Conservation (phyloP, 176 grass and related monocot species). For the Rhynchospora pubera region DNA sequence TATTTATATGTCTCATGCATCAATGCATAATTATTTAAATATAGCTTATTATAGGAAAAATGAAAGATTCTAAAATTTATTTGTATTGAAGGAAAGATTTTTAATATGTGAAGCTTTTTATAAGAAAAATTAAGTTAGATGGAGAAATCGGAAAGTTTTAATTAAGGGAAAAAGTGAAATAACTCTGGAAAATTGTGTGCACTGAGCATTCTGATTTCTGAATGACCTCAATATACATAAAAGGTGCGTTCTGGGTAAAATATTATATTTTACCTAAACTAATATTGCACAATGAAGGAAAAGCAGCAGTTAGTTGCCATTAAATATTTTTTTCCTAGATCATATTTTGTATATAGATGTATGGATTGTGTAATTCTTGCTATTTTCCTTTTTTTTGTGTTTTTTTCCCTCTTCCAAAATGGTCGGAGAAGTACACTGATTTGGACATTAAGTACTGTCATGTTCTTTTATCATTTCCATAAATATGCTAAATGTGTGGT, state of each 20-base stretch:
- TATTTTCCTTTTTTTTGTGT: background rate
- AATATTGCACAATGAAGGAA: background rate
- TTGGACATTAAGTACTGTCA: background rate
- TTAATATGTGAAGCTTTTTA: background rate
- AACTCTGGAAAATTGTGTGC: background rate
- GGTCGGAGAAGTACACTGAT: too few relatives aligned
- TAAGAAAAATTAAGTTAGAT: background rate
- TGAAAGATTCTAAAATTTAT: background rate
- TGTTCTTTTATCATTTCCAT: background rate
- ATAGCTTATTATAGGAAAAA: background rate
- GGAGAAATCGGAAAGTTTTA: background rate
- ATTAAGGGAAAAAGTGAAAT: background rate
- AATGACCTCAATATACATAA: background rate
- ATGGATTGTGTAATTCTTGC: background rate
- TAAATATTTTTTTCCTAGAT: background rate
- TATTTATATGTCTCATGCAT: background rate
- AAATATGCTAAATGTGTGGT: background rate
- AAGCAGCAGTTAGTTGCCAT: background rate
- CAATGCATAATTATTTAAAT: background rate
- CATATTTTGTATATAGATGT: background rate
- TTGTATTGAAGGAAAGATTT: background rate
- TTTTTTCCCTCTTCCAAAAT: too few relatives aligned
- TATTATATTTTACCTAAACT: background rate
- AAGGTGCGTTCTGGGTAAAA: background rate
- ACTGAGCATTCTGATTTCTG: too few relatives aligned